Conservation (phyloP, 495 filamentous ascomycete species). For the Penicillium crystallinum region DNA sequence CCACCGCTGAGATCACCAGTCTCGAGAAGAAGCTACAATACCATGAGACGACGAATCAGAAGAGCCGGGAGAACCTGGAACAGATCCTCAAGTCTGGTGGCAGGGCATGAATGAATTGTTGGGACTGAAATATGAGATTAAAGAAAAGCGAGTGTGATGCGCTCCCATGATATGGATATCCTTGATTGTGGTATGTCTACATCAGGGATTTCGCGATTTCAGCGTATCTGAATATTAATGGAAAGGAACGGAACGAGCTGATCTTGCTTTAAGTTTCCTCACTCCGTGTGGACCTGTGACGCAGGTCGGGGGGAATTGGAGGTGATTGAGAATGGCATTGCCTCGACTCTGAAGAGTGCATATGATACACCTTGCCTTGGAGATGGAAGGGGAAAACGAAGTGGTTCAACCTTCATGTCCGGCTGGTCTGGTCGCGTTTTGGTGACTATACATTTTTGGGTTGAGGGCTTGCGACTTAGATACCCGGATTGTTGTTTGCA, state of each 20-base stretch:
- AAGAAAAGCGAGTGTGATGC: background rate
- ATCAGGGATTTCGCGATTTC: background rate
- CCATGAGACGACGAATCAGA: constrained; percentile 90
- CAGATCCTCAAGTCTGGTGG: constrained; percentile 65
- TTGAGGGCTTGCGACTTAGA: constrained; percentile 8
- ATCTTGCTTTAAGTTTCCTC: background rate
- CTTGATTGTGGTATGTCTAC: background rate
- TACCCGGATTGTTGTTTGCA: constrained; percentile 18
- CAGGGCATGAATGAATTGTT: constrained; percentile 21
- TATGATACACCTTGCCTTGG: background rate
- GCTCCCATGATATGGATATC: background rate
- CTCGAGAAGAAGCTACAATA: constrained; percentile 90
- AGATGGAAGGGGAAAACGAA: background rate
- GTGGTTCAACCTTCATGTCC: background rate
- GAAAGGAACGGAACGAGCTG: background rate
- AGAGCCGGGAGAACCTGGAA: constrained; percentile 83
- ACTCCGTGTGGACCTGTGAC: background rate
- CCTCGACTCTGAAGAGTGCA: background rate
- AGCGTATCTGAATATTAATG: background rate
- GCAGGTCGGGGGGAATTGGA: background rate
- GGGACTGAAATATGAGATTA: background rate
- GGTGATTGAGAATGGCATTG: background rate
- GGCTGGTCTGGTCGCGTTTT: constrained; percentile 10
- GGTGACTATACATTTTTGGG: constrained; percentile 5
- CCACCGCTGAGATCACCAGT: constrained; percentile 69